Conservation (phyloP, 2,329 filamentous ascomycete species). For the Triangularia setosa region DNA sequence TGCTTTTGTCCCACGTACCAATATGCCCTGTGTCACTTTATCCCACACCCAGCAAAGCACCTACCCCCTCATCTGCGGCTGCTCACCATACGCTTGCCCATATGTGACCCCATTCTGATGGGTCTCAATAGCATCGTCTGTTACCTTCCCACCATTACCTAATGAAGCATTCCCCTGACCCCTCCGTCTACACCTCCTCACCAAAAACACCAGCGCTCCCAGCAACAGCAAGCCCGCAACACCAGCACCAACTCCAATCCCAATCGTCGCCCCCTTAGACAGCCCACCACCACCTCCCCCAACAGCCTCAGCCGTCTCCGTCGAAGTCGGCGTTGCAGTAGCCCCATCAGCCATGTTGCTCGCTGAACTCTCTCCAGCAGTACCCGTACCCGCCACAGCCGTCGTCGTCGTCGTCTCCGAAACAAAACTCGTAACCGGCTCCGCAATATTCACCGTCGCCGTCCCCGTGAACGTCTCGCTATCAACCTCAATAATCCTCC, state of each 20-base stretch:
- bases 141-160: not conserved
- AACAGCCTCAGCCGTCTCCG: not conserved
- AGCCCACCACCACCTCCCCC: not conserved
- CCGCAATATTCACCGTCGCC: not conserved
- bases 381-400: not conserved
- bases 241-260: not conserved
- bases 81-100: not conserved
- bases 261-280: not conserved
- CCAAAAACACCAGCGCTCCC: not conserved
- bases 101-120: not conserved
- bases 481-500: slow-evolving; percentile 13
- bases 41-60: not conserved
- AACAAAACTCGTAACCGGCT: not conserved
- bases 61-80: not conserved
- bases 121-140: not conserved
- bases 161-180: not conserved
- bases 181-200: not conserved
- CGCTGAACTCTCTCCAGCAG: not conserved
- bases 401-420: not conserved
- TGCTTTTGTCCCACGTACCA: too few species aligned
- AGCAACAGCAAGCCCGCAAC: not conserved
- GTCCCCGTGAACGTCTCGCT: slow-evolving; percentile 13
- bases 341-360: not conserved
- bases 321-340: not conserved
- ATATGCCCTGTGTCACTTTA: too few species aligned